A percentile compares a stretch with the other conserved stretches of the same genome.
These are phyloP conservation scores for Trichoderma harzianum DNA, from an alignment of 2,329 filamentous ascomycete species.

Conservation along the genomic window DNA sequence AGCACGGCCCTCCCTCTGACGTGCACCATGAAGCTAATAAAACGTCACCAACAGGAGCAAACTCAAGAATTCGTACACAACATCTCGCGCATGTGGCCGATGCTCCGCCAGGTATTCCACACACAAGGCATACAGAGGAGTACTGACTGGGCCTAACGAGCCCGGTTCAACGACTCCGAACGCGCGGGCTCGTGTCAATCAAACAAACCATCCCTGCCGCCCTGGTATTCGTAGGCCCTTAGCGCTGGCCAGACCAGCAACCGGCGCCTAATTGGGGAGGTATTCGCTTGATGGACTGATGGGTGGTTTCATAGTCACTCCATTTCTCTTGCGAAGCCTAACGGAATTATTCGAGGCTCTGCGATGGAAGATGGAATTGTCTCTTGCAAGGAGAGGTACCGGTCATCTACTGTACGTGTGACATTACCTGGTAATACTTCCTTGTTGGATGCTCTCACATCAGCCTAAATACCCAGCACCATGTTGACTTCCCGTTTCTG, in stretches of 20 bases:
- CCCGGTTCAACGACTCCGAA: neutral
- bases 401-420: neutral
- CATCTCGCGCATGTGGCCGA: neutral
- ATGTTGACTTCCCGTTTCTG: neutral
- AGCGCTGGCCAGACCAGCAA: neutral
- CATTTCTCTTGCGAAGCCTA: neutral
- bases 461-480: neutral
- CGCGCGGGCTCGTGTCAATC: neutral
- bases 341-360: neutral
- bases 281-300: neutral
- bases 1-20: neutral
- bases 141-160: neutral
- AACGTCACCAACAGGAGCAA: neutral
- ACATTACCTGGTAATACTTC: neutral
- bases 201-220: neutral
- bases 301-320: neutral
- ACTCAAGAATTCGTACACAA: neutral
- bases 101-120: neutral
- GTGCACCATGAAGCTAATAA: neutral
- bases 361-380: neutral
- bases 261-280: conserved; percentile 6
- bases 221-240: neutral
- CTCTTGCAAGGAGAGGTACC: neutral
- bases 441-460: neutral
- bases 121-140: neutral